phyloP scores from a whole-genome alignment of 129 eudicot genomes.

The Flaveria ramosissima region DNA sequence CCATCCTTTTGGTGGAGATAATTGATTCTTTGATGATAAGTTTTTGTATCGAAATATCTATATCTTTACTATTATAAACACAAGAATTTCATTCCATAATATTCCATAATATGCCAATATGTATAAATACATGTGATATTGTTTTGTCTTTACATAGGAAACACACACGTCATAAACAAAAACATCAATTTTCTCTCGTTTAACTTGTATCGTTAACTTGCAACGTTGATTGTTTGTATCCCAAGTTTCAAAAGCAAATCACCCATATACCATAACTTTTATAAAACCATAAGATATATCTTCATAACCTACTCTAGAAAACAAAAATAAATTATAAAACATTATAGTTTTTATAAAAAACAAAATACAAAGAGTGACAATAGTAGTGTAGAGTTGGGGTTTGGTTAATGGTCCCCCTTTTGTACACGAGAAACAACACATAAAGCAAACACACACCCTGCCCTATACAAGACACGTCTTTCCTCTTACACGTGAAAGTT shows the following conservation, averaged over 20 bases:
- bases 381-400: slow-evolving; percentile 11
- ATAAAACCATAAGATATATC: neutral
- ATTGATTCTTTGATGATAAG: neutral
- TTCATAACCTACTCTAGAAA: neutral
- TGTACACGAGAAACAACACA: slow-evolving; percentile 39
- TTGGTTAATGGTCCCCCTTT: slow-evolving; percentile 26
- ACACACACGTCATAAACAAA: too few species aligned
- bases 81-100: too few species aligned
- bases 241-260: too few species aligned
- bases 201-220: too few species aligned
- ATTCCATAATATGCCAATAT: too few species aligned
- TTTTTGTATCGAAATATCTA: too few species aligned
- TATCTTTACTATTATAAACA: too few species aligned
- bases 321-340: neutral
- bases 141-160: too few species aligned
- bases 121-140: too few species aligned
- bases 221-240: too few species aligned
- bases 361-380: neutral
- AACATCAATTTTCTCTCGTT: too few species aligned
- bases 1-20: too few species aligned
- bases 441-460: slow-evolving; percentile 32
- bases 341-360: neutral
- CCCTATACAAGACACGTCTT: slow-evolving; percentile 24
- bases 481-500: slow-evolving; percentile 33
- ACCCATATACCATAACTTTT: neutral